Percentiles rank a stretch among this genome's conserved stretches.
These are phyloP conservation scores for Diaporthe eres DNA, from an alignment of 2,329 filamentous ascomycete species.

Conservation along the genomic window DNA sequence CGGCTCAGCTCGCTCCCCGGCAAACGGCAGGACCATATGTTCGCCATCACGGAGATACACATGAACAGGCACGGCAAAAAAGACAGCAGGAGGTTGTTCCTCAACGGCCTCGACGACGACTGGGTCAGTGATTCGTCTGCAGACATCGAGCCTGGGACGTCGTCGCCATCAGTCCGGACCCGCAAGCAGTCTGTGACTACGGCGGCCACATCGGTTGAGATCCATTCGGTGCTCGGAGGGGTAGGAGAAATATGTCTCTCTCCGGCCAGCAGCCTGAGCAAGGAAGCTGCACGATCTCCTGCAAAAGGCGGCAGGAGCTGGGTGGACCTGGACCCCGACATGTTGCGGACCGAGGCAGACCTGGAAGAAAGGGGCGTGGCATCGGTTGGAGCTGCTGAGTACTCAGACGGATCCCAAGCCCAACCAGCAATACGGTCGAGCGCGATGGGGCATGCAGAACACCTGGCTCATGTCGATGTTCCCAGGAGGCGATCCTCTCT, in stretches of 20 bases:
- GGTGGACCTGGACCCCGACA: constrained; percentile 47
- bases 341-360: background rate
- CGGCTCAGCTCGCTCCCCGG: constrained; percentile 17
- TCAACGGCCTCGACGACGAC: constrained; percentile 39
- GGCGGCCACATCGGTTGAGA: constrained; percentile 54
- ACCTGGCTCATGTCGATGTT: constrained; percentile 25
- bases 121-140: constrained; percentile 51
- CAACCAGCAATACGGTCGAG: background rate
- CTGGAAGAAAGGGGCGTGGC: background rate
- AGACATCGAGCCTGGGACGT: constrained; percentile 44
- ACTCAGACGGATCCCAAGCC: constrained; percentile 13
- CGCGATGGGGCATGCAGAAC: background rate
- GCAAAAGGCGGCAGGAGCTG: constrained; percentile 43
- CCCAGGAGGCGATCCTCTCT: constrained; percentile 42
- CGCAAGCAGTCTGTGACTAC: constrained; percentile 55
- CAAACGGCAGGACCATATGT: constrained; percentile 13
- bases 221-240: constrained; percentile 39
- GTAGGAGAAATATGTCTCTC: constrained; percentile 47
- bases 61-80: constrained; percentile 29
- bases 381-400: constrained; percentile 1
- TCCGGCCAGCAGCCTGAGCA: constrained; percentile 44
- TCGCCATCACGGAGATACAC: background rate
- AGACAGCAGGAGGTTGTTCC: constrained; percentile 28
- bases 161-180: constrained; percentile 51
- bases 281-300: constrained; percentile 37